phyloP scores from a whole-genome alignment of 768 basidiomycete species.

The Amanita pallidorosea region DNA sequence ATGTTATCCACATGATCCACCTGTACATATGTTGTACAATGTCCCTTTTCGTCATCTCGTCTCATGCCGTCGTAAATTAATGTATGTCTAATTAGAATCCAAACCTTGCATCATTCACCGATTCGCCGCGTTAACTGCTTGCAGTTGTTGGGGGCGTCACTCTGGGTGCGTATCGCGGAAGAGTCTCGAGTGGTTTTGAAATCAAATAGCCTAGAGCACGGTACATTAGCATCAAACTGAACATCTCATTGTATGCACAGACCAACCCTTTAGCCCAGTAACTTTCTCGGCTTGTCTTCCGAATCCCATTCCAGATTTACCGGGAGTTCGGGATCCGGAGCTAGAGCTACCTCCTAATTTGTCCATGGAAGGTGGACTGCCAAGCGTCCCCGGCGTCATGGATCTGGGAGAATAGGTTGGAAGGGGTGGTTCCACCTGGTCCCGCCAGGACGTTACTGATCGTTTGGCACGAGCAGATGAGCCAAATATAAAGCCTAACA shows the following conservation, averaged over 20 bases:
- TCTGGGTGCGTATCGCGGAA: slow-evolving; percentile 3
- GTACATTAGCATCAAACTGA: neutral
- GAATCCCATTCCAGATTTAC: slow-evolving; percentile 42
- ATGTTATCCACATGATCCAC: no score
- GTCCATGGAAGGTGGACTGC: slow-evolving; percentile 19
- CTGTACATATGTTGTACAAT: neutral
- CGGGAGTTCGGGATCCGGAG: neutral
- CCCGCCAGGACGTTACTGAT: slow-evolving; percentile 55
- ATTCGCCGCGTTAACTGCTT: neutral
- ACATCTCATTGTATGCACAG: neutral
- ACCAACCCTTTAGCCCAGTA: slow-evolving; percentile 46
- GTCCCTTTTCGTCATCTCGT: neutral
- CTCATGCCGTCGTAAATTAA: neutral
- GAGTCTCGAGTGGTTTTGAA: slow-evolving; percentile 4
- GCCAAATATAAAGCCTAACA: slow-evolving; percentile 67
- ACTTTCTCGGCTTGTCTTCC: slow-evolving; percentile 71
- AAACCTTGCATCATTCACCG: neutral
- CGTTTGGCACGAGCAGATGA: slow-evolving; percentile 49
- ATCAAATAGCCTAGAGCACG: neutral
- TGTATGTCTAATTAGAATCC: neutral
- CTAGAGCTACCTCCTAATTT: neutral
- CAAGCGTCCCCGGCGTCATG: slow-evolving; percentile 16
- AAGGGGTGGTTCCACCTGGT: slow-evolving; percentile 38
- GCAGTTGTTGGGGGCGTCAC: neutral
- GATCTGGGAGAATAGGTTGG: slow-evolving; percentile 34